phyloP scores from a whole-genome alignment of 2,329 filamentous ascomycete species.

The Aspergillus pseudoglaucus region DNA sequence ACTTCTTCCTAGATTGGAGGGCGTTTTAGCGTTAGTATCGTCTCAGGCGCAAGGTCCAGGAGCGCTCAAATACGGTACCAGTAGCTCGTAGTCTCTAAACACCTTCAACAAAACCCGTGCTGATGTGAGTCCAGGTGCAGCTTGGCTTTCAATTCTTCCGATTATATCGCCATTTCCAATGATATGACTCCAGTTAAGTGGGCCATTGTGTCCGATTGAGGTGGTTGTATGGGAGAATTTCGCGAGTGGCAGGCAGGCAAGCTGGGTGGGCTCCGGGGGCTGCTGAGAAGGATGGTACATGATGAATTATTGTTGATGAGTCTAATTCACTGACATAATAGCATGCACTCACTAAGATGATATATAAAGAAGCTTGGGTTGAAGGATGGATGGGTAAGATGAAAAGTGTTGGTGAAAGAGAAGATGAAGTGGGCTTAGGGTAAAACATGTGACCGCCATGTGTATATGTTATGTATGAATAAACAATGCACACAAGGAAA shows the following conservation, averaged over 20 bases:
- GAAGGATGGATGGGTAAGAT: background rate
- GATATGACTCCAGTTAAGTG: slow-evolving; percentile 41
- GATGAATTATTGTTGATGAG: background rate
- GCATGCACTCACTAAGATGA: background rate
- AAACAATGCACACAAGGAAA: too few species aligned
- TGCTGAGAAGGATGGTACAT: slow-evolving; percentile 12
- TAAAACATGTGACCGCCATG: background rate
- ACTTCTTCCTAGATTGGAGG: slow-evolving; percentile 32
- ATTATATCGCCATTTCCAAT: slow-evolving; percentile 30
- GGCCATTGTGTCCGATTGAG: slow-evolving; percentile 28
- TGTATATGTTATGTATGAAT: too few species aligned
- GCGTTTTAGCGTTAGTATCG: background rate
- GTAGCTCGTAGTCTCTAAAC: slow-evolving; percentile 24
- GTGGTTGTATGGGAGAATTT: slow-evolving; percentile 43
- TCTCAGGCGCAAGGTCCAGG: background rate
- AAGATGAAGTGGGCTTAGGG: background rate
- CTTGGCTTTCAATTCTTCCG: slow-evolving; percentile 29
- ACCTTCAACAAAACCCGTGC: slow-evolving; percentile 28
- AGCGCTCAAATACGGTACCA: slow-evolving; percentile 23
- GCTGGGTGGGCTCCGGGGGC: slow-evolving; percentile 5
- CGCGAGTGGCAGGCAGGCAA: slow-evolving; percentile 24
- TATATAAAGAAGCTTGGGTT: background rate
- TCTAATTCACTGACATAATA: background rate
- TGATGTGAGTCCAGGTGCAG: slow-evolving; percentile 2
- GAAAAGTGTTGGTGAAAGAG: background rate